Evolutionary conservation across 805 yeast genomes (phyloP), one percentile per base, ranked within the genome.

Genomic region (Saturnispora hagleri): DNA sequence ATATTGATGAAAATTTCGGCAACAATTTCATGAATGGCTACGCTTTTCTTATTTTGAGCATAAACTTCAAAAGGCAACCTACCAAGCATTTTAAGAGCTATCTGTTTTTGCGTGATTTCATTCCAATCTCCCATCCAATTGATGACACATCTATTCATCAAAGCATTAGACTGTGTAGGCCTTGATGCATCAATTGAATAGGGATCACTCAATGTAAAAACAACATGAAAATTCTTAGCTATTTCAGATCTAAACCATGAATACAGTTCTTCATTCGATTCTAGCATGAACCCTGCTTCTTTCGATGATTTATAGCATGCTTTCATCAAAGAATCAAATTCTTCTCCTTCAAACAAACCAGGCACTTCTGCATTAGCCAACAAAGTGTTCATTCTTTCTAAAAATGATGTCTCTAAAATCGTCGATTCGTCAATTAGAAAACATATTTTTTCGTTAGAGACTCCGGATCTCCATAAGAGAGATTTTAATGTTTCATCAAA

Each of bases 331-430:
- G 71, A 53, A 0, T 68, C 68, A 48, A 71, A 75, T 8, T 86
- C 90, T 9, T 87, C 95, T 0, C 82, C 89, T 51, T 79, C 86
- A 64, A 88, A 91, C 13, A 91, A 69, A 4, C 96, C 97, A 0
- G 97, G 97, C 38, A 89, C 75, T 60, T 91, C 97, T 0, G 96
- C 86, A 65, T 91, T 91, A 0, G 97, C 97, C 38, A 91, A 73
- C n/a, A 91, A 69, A 0, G 96, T 87, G 60, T 91, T 91, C 93
- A 91, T 89, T 55, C 96, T 71, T 65, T 91, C 98, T 31, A 91
- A 67, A 61, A 90, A 91, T 0, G 93, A 73, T 0, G 95, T 73
- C 34, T 87, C 90, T 42, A 82, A 58, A 48, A 89, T 79, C 28
- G 83, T 79, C 0, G 95, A 81, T 59, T 91, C 97, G 58, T 89